phyloP scores from a whole-genome alignment of 331 rosid genomes.

The Dryas integrifolia region DNA sequence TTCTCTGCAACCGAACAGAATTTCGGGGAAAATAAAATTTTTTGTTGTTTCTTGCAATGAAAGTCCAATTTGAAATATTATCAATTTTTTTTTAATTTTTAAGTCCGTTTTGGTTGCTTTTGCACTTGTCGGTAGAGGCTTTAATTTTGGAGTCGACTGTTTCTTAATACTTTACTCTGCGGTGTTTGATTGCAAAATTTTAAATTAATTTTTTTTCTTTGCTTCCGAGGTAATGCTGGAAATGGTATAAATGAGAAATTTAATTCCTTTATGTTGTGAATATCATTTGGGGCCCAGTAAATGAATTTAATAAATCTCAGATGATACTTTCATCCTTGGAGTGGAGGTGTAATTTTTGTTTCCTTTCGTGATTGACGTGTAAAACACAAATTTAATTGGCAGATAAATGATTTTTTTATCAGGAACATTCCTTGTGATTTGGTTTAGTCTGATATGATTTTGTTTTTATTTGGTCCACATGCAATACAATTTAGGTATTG shows the following conservation, averaged over 20 bases:
- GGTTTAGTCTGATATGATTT: background rate
- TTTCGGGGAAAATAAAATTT: background rate
- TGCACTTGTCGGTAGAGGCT: background rate
- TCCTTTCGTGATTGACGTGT: conserved; percentile 5
- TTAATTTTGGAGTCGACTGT: background rate
- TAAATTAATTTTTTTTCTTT: background rate
- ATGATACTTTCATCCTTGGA: background rate
- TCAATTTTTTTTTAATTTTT: background rate
- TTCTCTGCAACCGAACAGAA: conserved; percentile 8
- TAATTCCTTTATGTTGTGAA: background rate
- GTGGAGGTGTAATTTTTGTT: background rate
- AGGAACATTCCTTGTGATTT: background rate
- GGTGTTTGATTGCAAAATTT: background rate
- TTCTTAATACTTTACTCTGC: background rate
- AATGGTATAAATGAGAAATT: background rate
- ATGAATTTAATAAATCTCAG: background rate
- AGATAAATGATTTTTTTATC: background rate
- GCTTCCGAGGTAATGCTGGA: conserved; percentile 18
- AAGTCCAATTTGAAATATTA: background rate
- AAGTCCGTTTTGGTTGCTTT: background rate
- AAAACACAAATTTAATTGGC: background rate
- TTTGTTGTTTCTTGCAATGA: background rate
- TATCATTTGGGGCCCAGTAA: conserved; percentile 9
- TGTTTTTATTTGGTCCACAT: background rate
- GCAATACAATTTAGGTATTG: background rate